These are phyloP conservation scores for Chaetomium cochliodes DNA, from an alignment of 495 filamentous ascomycete genomes.

Conservation along the genomic window DNA sequence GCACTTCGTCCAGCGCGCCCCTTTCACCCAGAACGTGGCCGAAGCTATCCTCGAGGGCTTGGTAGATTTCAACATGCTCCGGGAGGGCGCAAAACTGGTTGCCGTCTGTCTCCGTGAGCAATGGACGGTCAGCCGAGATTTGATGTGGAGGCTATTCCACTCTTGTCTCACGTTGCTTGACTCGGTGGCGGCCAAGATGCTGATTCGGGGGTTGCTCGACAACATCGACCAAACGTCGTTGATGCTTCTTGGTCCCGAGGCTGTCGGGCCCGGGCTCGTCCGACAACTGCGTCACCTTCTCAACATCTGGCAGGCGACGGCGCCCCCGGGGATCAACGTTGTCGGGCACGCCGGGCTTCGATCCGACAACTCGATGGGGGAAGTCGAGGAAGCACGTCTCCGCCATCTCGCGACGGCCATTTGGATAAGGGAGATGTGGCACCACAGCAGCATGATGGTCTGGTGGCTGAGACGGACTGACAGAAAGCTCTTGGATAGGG, in stretches of 20 bases:
- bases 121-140: slow-evolving; percentile 24
- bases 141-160: slow-evolving; percentile 38
- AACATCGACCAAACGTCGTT: slow-evolving; percentile 27
- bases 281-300: slow-evolving; percentile 22
- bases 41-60: slow-evolving; percentile 42
- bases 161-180: slow-evolving; percentile 34
- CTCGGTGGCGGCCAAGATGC: slow-evolving; percentile 27
- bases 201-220: slow-evolving; percentile 33
- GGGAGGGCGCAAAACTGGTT: slow-evolving; percentile 38
- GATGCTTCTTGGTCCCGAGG: slow-evolving; percentile 20
- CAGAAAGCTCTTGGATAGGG: background rate
- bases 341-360: background rate
- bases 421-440: slow-evolving; percentile 21
- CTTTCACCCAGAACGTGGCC: slow-evolving; percentile 29
- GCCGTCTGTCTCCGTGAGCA: slow-evolving; percentile 35
- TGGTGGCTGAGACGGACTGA: background rate
- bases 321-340: background rate
- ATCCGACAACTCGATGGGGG: background rate
- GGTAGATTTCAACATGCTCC: slow-evolving; percentile 38
- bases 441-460: slow-evolving; percentile 10
- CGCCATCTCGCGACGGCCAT: slow-evolving; percentile 21
- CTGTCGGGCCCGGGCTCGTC: background rate
- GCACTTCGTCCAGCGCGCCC: slow-evolving; percentile 32
- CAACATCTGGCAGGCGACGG: slow-evolving; percentile 12
- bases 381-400: background rate